phyloP scores from a whole-genome alignment of 805 yeast species.

The Suhomyces tanzawaensis region DNA sequence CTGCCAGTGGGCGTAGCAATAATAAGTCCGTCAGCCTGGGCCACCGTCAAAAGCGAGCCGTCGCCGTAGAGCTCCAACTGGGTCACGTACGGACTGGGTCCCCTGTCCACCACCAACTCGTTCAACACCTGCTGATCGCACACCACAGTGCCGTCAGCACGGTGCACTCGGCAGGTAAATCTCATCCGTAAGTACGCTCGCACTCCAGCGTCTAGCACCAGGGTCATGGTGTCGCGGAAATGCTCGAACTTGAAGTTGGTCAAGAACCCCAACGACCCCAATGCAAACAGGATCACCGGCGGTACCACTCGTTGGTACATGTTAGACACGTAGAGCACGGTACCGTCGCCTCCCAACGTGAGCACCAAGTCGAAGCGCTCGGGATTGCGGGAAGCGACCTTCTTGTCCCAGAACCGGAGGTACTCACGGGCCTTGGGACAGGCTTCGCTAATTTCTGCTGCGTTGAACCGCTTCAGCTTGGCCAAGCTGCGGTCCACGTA shows the following conservation, averaged over 20 bases:
- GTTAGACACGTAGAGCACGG: constrained; percentile 43
- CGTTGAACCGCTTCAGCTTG: constrained; percentile 61
- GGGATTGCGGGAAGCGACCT: constrained; percentile 46
- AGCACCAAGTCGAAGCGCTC: constrained; percentile 44
- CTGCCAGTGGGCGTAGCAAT: constrained; percentile 96
- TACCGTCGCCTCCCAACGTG: constrained; percentile 47
- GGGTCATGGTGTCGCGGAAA: constrained; percentile 56
- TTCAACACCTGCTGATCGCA: constrained; percentile 78
- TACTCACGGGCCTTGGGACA: constrained; percentile 44
- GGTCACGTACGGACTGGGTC: constrained; percentile 90
- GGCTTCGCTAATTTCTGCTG: constrained; percentile 48
- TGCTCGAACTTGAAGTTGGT: constrained; percentile 82
- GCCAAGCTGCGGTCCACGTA: constrained; percentile 74
- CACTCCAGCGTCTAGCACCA: constrained; percentile 68
- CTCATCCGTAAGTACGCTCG: constrained; percentile 80
- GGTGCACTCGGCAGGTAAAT: constrained; percentile 71
- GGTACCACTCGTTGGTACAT: constrained; percentile 47
- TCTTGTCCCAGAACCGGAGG: constrained; percentile 69
- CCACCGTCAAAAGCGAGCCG: constrained; percentile 77
- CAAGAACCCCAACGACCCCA: constrained; percentile 44
- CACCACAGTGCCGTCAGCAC: constrained; percentile 50
- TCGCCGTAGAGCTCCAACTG: constrained; percentile 89
- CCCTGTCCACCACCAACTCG: constrained; percentile 88
- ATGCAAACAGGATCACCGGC: constrained; percentile 44
- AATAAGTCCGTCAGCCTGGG: constrained; percentile 92